Evolutionary conservation across 2,329 filamentous ascomycete species (phyloP), one percentile per base, ranked within the genome.

Genomic region (Trichoderma koningii): DNA sequence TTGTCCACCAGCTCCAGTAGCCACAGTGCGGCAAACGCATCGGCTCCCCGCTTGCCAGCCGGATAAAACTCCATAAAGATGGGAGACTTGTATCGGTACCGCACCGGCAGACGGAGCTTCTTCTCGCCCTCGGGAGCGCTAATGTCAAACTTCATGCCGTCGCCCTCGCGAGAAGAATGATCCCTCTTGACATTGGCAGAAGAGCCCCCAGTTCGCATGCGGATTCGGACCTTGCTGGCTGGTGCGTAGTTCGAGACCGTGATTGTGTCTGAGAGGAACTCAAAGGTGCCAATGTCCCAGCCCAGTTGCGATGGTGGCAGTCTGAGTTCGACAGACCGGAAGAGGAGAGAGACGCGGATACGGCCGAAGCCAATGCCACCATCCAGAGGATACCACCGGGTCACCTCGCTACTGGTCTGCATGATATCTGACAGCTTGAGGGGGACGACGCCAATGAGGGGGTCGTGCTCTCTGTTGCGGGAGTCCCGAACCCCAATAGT

Each of bases 261-360:
- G 53, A 98, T 87, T 17, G 82, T 83, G 55, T 92, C 83, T 0
- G 89, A 92, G 0, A 85, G 79, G 74, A 98, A 96, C 73, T 97
- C 90, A 73, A 98, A 97, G 0, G 94, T 97, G 42, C 95, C 95
- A 50, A 98, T 91, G 67, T 97, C 92, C 91, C 94, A 98, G 10
- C 94, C 93, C 5, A 97, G 84, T 76, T 97, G 90, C 47, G 88
- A 80, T 0, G 90, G 90, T n/a, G 93, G 93, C 1, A 98, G 82
- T 52, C 87, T 87, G 61, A 94, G 89, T 75, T 97, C 93, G 50
- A 97, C 86, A 30, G 91, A 93, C 30, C 94, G 89, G 85, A 97
- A 97, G 3, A 98, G 83, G 3, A 98, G 78, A 0, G 92, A 96
- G 69, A 99, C 90, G 47, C 93, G 89, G 66, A 96, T 85, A 7